Conservation (phyloP, 1,284 basidiomycete genomes). For the Grifola frondosa region DNA sequence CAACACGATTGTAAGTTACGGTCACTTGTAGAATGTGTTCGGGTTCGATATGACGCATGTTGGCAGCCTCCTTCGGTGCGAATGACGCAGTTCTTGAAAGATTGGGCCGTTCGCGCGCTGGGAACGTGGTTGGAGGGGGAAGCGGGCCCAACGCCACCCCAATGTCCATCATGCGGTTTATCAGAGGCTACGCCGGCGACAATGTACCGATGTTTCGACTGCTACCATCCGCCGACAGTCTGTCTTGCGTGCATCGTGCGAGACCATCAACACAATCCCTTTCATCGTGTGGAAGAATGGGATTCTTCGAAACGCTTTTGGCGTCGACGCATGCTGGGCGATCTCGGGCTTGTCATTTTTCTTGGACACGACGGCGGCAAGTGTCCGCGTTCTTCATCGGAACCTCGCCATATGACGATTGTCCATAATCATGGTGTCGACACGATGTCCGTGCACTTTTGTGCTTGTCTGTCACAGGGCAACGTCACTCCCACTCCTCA, state of each 20-base stretch:
- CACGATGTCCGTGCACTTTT: neutral
- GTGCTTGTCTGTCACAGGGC: neutral
- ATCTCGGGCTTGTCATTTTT: neutral
- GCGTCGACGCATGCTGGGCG: neutral
- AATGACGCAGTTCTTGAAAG: no score
- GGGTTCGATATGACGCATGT: no score
- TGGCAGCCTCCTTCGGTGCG: no score
- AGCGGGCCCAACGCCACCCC: no score
- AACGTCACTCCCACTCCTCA: no score
- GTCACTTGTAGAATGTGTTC: no score
- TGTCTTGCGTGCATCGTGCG: slow-evolving; percentile 1
- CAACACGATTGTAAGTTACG: no score
- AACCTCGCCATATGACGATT: neutral
- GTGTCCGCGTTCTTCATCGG: neutral
- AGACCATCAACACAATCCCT: slow-evolving; percentile 4
- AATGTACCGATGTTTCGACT: slow-evolving; percentile 11
- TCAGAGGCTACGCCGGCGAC: no score
- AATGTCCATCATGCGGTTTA: no score
- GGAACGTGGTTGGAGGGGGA: no score
- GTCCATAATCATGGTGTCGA: slow-evolving; percentile 8
- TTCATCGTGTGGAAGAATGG: slow-evolving; percentile 12
- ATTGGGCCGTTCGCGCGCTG: no score
- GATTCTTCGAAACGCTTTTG: neutral
- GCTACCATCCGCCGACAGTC: neutral
- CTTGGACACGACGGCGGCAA: slow-evolving; percentile 1